Conservation (phyloP, 2,329 filamentous ascomycete species). For the Pseudogymnoascus sp. region DNA sequence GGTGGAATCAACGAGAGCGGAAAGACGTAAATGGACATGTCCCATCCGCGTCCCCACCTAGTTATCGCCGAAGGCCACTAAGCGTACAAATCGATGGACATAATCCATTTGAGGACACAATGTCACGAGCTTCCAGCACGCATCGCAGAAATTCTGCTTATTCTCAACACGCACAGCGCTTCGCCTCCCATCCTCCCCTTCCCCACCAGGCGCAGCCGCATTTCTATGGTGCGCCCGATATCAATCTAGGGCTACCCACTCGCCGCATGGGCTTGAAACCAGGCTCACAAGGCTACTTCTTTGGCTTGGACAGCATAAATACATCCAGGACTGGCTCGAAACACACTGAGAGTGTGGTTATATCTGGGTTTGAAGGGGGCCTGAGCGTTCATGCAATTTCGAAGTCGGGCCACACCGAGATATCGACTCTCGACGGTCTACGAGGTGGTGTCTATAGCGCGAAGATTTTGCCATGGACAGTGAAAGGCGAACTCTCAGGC, state of each 20-base stretch:
- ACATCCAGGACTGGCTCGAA: conserved; percentile 26
- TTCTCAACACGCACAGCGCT: conserved; percentile 40
- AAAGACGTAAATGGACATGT: conserved; percentile 19
- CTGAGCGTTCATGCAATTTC: conserved; percentile 69
- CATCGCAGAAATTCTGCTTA: conserved; percentile 45
- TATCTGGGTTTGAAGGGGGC: conserved; percentile 74
- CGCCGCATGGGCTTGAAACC: conserved; percentile 49
- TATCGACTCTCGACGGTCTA: conserved; percentile 67
- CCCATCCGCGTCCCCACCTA: conserved; percentile 27
- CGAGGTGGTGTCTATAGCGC: conserved; percentile 74
- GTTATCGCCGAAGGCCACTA: conserved; percentile 38
- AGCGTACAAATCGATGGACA: conserved; percentile 41
- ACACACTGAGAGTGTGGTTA: conserved; percentile 53
- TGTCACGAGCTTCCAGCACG: conserved; percentile 35
- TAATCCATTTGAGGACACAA: conserved; percentile 40
- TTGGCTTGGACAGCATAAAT: conserved; percentile 69
- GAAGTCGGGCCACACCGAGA: conserved; percentile 61
- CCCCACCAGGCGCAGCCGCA: conserved; percentile 71
- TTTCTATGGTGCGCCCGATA: conserved; percentile 67
- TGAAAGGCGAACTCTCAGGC: conserved; percentile 40
- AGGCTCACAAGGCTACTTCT: conserved; percentile 67
- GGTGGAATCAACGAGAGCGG: conserved; percentile 25
- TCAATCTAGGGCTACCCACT: conserved; percentile 52
- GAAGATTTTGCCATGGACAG: conserved; percentile 69
- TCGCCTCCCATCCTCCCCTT: conserved; percentile 52